These are phyloP conservation scores for Beauveria pseudobassiana DNA, from an alignment of 2,329 filamentous ascomycete species.

Conservation along the genomic window DNA sequence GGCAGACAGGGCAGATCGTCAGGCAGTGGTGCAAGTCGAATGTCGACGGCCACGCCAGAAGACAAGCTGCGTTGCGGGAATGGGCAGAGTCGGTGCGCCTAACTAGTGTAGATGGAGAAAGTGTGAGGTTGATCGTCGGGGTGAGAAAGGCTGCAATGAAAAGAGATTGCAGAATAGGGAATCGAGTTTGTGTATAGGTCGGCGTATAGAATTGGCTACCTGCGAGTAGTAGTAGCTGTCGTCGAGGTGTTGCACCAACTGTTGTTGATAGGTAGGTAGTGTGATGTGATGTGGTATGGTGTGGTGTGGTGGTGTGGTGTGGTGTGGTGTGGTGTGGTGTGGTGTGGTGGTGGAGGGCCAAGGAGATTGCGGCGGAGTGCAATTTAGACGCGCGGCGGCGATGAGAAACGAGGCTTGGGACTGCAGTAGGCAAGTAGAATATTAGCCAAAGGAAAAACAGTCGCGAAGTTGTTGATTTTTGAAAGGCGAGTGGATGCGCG, in stretches of 20 bases:
- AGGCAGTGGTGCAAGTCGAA: conserved; percentile 10
- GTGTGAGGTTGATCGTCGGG: not conserved
- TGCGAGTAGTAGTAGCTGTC: not conserved
- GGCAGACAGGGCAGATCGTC: conserved; percentile 4
- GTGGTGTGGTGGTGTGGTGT: not conserved
- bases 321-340: not conserved
- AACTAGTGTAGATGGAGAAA: not conserved
- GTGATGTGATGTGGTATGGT: not conserved
- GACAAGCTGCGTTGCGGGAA: conserved; percentile 2
- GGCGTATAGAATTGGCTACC: not conserved
- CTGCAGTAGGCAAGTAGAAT: not conserved
- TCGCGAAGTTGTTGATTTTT: conserved; percentile 8
- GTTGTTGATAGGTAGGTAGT: not conserved
- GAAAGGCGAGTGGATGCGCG: conserved; percentile 1
- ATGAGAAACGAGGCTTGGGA: not conserved
- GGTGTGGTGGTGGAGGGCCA: not conserved
- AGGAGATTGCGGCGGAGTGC: conserved; percentile 5
- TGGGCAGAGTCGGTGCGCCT: not conserved
- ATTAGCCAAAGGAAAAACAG: not conserved
- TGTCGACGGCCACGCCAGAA: conserved; percentile 10
- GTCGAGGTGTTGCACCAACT: conserved; percentile 1
- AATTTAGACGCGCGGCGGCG: conserved; percentile 3
- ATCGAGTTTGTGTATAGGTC: not conserved
- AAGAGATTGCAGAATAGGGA: not conserved
- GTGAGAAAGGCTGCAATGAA: not conserved